A percentile compares a stretch with the other conserved stretches of the same genome.
Conservation (phyloP, 148 eudicot species). For the Selenicereus undatus region DNA sequence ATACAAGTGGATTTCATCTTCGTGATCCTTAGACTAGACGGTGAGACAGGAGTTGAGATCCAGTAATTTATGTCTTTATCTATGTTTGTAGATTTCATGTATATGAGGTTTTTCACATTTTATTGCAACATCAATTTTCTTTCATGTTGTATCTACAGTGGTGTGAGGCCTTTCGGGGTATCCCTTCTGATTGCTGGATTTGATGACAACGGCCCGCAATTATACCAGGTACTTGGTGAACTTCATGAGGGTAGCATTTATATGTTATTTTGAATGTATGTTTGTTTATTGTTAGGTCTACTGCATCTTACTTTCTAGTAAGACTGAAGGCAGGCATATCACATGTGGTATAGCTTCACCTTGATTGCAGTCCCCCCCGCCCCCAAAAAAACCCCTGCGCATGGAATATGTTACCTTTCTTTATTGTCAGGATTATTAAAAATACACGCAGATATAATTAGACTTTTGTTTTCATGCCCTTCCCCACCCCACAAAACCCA, state of each 20-base stretch:
- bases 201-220: constrained; percentile 98
- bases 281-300: background rate
- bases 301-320: background rate
- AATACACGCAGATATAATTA: too few relatives aligned
- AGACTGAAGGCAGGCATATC: background rate
- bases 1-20: background rate
- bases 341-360: too few relatives aligned
- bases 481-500: too few relatives aligned
- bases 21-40: background rate
- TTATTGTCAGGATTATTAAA: too few relatives aligned
- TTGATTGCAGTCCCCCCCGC: too few relatives aligned
- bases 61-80: background rate
- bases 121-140: background rate
- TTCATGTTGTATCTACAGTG: constrained; percentile 38
- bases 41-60: background rate
- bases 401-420: too few relatives aligned
- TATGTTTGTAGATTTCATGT: too few relatives aligned
- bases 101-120: too few relatives aligned
- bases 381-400: too few relatives aligned
- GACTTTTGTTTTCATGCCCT: too few relatives aligned
- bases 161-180: constrained; percentile 97
- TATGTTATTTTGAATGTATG: too few relatives aligned
- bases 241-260: background rate
- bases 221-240: constrained; percentile 68
- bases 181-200: constrained; percentile 95